phyloP scores from a whole-genome alignment of 2,329 filamentous ascomycete genomes.

The Emericellopsis cladophorae region DNA sequence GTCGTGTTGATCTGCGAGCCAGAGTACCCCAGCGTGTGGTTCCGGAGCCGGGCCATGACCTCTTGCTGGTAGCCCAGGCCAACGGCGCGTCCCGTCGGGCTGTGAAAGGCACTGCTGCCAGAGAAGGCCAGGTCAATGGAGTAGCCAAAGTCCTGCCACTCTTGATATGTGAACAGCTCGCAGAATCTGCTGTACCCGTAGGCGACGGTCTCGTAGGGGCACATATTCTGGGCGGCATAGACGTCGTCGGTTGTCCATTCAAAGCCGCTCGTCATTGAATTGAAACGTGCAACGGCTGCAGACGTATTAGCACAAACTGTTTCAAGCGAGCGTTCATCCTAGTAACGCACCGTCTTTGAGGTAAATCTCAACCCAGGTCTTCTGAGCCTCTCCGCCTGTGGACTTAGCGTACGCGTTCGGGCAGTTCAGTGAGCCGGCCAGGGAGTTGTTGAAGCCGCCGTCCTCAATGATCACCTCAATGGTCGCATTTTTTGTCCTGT shows the following conservation, averaged over 20 bases:
- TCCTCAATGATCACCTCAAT: slow-evolving; percentile 61
- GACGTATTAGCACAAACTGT: background rate
- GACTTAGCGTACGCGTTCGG: slow-evolving; percentile 42
- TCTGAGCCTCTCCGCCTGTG: slow-evolving; percentile 38
- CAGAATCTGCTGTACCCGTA: slow-evolving; percentile 67
- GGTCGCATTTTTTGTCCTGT: slow-evolving; percentile 53
- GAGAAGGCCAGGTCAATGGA: slow-evolving; percentile 54
- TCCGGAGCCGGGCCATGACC: slow-evolving; percentile 55
- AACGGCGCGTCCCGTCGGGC: slow-evolving; percentile 55
- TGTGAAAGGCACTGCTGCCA: slow-evolving; percentile 48
- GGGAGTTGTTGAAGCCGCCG: slow-evolving; percentile 53
- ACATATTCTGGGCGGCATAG: slow-evolving; percentile 59
- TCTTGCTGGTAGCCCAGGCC: slow-evolving; percentile 65
- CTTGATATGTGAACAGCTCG: slow-evolving; percentile 59
- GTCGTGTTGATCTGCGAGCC: slow-evolving; percentile 55
- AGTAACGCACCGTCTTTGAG: slow-evolving; percentile 38
- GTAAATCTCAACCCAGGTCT: slow-evolving; percentile 51
- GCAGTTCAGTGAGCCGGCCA: slow-evolving; percentile 56
- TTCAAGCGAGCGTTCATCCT: too few relatives aligned
- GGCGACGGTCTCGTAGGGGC: slow-evolving; percentile 67
- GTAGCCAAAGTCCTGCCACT: slow-evolving; percentile 65
- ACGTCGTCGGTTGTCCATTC: slow-evolving; percentile 53
- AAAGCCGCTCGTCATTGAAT: slow-evolving; percentile 37
- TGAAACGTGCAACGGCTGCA: slow-evolving; percentile 45
- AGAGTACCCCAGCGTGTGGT: slow-evolving; percentile 48